phyloP scores from a whole-genome alignment of 1,139 yeast genomes.

The Candida smagusa region DNA sequence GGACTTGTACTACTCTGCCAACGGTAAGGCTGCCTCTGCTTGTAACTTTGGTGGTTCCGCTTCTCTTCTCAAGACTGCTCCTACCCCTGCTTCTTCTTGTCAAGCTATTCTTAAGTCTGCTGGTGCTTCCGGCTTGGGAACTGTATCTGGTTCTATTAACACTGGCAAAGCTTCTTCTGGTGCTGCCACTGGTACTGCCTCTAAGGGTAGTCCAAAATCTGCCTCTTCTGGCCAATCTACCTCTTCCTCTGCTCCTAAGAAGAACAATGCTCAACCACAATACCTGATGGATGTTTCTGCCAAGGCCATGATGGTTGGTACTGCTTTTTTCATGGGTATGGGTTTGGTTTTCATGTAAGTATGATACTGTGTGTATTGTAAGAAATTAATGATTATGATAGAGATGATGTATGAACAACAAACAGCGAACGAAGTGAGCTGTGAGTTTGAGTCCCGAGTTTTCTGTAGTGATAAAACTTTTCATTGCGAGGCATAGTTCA shows the following conservation, averaged over 20 bases:
- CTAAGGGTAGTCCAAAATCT: conserved; percentile 6
- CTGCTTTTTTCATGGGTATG: conserved; percentile 14
- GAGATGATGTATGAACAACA: too few relatives aligned
- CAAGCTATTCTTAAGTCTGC: conserved; percentile 20
- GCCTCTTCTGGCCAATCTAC: conserved; percentile 3
- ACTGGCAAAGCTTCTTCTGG: conserved; percentile 7
- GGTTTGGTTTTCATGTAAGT: conserved; percentile 12
- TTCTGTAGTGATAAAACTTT: too few relatives aligned
- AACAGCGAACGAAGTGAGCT: too few relatives aligned
- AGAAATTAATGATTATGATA: too few relatives aligned
- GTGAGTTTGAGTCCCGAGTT: too few relatives aligned
- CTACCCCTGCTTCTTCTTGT: conserved; percentile 19
- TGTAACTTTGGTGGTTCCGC: conserved; percentile 62
- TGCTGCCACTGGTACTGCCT: conserved; percentile 6
- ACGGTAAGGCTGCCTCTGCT: conserved; percentile 44
- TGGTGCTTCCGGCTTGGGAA: conserved; percentile 21
- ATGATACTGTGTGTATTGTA: background rate
- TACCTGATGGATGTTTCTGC: conserved; percentile 15
- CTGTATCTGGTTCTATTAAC: conserved; percentile 16
- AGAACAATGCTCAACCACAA: conserved; percentile 15
- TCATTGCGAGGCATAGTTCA: too few relatives aligned
- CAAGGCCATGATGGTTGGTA: conserved; percentile 22
- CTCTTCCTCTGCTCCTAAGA: conserved; percentile 5
- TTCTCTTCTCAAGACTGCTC: conserved; percentile 14
- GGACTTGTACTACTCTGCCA: conserved; percentile 53